Base-by-base conservation (phyloP, 108 stramenopile species). In the Fistulifera pelliculosa region DNA sequence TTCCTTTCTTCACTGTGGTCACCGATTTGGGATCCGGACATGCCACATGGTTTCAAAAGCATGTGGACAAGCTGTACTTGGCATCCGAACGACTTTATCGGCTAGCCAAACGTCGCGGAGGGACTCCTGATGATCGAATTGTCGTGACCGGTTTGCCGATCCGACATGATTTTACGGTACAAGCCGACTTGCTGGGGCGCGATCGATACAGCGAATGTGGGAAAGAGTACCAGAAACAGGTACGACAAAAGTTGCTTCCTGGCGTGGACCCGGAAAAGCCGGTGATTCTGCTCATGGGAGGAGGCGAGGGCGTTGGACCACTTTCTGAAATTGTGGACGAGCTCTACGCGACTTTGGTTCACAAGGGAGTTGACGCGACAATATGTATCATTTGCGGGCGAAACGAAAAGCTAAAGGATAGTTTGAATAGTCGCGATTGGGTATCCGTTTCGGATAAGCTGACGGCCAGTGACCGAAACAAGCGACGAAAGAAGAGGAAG, bases 11-110 rank as follows among this genome's bases (percentile, higher is more conserved):
- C 62, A 98, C 97, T 13, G 95, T 98, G 0, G 95, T 98, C 14
- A 98, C 97, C 11, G 97, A 98, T 69, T 79, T 98, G 24, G 96
- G 85, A 40, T 79, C 81, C 6, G 95, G 82, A 21, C 96, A 98
- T 65, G 70, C 81, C 24, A 93, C 82, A 17, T 98, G 96, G 96
- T 98, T 98, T 61, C 71, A 80, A 65, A 73, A 67, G 58, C 63
- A 85, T 41, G 80, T 81, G 12, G 92, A 94, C 50, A 75, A 75
- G 47, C 79, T 90, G 59, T 98, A 93, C 45, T 79, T 98, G 3
- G 95, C 96, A 0, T 83, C 84, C 0, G 85, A 93, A 40, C 72
- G 73, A 0, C 60, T 96, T 8, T 64, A 60, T n/a, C 43, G 58
- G 19, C 56, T 86, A 23, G 95, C 95, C 0, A 64, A 72, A 38